Evolutionary conservation across 805 yeast species (phyloP).

Genomic region (Saturnispora zaruensis): DNA sequence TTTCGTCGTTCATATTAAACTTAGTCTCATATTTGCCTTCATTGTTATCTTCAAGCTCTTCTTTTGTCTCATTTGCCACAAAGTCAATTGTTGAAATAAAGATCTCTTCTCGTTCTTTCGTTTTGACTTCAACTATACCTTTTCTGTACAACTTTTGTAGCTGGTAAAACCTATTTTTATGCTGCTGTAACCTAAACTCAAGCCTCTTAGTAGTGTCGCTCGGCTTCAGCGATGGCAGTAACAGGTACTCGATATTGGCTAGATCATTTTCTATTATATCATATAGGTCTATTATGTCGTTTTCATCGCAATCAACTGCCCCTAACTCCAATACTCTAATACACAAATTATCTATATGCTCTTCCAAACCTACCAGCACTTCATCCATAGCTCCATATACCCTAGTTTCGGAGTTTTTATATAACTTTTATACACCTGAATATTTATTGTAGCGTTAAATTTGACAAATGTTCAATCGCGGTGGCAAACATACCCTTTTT

Average conservation of each 20-base stretch:
- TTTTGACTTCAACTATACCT: slow-evolving; percentile 22
- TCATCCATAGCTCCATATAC: neutral
- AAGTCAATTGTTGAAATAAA: slow-evolving; percentile 10
- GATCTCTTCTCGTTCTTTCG: slow-evolving; percentile 13
- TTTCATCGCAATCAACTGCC: neutral
- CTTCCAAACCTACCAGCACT: neutral
- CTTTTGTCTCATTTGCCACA: slow-evolving; percentile 7
- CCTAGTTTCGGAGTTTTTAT: neutral
- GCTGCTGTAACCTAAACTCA: slow-evolving; percentile 13
- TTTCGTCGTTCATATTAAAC: slow-evolving; percentile 19
- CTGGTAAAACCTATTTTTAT: slow-evolving; percentile 21
- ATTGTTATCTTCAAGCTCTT: neutral
- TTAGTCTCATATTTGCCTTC: slow-evolving; percentile 2
- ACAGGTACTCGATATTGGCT: slow-evolving; percentile 10
- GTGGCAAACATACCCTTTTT: slow-evolving; percentile 5
- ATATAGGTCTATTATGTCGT: slow-evolving; percentile 17
- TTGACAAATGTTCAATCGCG: neutral
- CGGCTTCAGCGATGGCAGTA: slow-evolving; percentile 9
- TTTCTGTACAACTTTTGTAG: slow-evolving; percentile 22
- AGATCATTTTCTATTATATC: slow-evolving; percentile 15
- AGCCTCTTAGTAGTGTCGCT: slow-evolving; percentile 3
- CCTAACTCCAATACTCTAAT: neutral
- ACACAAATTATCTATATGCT: neutral
- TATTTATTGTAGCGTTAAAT: neutral
- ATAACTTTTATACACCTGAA: neutral